Conservation (phyloP, 306 rosid species). For the Cyamopsis tetragonoloba region DNA sequence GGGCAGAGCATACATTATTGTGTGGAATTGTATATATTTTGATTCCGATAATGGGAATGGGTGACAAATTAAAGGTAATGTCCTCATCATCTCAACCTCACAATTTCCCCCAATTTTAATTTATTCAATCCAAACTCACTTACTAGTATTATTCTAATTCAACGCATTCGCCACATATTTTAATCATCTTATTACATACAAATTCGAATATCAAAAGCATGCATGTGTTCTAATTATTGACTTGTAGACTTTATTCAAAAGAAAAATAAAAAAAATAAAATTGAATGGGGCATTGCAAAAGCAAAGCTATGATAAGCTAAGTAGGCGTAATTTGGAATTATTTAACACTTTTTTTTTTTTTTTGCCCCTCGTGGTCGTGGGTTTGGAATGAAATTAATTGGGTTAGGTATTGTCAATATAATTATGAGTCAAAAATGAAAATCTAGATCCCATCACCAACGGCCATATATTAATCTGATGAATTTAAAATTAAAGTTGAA, state of each 20-base stretch:
- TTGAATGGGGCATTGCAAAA: background rate
- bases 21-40: background rate
- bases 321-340: background rate
- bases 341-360: background rate
- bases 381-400: background rate
- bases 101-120: background rate
- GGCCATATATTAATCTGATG: background rate
- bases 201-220: background rate
- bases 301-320: background rate
- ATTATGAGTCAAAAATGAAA: background rate
- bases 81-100: background rate
- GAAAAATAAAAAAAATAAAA: too few species aligned
- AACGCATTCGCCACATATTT: background rate
- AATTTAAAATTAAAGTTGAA: too few species aligned
- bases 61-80: background rate
- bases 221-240: background rate
- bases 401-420: background rate
- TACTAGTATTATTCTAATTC: constrained; percentile 23
- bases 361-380: background rate
- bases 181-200: background rate
- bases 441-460: too few species aligned
- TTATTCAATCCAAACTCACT: background rate
- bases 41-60: constrained; percentile 5
- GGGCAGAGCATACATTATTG: background rate
- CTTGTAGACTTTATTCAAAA: background rate